These are phyloP conservation scores for Draba incana DNA, from an alignment of 345 rosid genomes.

Conservation along the genomic window DNA sequence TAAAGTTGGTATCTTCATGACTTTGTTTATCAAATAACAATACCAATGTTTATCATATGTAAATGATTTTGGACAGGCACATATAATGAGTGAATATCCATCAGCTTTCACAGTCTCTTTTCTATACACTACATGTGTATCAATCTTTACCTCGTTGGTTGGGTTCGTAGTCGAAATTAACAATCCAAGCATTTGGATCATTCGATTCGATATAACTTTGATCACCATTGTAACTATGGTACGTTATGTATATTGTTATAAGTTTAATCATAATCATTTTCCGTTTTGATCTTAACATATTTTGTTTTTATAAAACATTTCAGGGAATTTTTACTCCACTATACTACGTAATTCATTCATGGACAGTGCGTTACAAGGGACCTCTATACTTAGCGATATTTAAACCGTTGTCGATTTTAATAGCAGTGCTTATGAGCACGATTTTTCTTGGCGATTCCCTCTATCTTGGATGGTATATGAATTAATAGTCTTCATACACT, in stretches of 20 bases:
- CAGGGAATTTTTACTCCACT: conserved; percentile 61
- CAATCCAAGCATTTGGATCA: conserved; percentile 58
- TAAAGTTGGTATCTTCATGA: not conserved
- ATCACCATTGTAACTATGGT: conserved; percentile 60
- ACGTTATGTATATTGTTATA: not conserved
- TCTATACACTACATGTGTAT: conserved; percentile 58
- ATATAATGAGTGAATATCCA: conserved; percentile 78
- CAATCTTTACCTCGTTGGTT: conserved; percentile 49
- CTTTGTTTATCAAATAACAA: not conserved
- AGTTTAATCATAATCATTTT: not conserved
- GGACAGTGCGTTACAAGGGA: conserved; percentile 64
- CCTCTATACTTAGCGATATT: conserved; percentile 70
- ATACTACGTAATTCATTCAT: conserved; percentile 50
- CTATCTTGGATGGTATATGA: conserved; percentile 63
- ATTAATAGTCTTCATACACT: not conserved
- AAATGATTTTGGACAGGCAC: conserved; percentile 47
- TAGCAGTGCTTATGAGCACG: conserved; percentile 60
- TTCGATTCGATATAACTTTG: conserved; percentile 55
- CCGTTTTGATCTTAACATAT: not conserved
- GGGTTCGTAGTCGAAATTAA: conserved; percentile 53
- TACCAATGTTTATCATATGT: not conserved
- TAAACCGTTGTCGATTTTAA: conserved; percentile 67
- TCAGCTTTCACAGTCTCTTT: conserved; percentile 69
- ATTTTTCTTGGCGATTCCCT: conserved; percentile 65
- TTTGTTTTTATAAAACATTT: conserved; percentile 4